A percentile compares a stretch with the other conserved stretches of the same genome.
Conservation (phyloP, 768 basidiomycete species). For the Lactarius akahatsu region DNA sequence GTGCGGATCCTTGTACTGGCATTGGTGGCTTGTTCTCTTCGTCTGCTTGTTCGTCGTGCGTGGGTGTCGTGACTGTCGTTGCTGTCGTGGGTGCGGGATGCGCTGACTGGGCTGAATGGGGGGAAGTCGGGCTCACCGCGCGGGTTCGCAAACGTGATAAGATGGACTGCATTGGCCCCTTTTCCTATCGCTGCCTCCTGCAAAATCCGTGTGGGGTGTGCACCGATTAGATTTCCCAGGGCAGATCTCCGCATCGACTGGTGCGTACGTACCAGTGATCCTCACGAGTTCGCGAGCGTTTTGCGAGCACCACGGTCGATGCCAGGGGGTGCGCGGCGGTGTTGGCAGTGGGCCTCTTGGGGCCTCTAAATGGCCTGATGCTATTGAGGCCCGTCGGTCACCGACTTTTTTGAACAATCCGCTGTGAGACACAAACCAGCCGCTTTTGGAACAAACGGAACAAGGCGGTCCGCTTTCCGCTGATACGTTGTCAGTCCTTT, state of each 20-base stretch:
- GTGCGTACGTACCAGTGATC: background rate
- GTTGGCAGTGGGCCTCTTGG: background rate
- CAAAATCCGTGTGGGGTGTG: background rate
- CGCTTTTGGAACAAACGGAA: constrained; percentile 16
- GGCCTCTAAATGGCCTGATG: constrained; percentile 1
- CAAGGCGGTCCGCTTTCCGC: constrained; percentile 1
- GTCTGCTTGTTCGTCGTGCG: background rate
- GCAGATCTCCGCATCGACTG: background rate
- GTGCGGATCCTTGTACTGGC: constrained; percentile 19
- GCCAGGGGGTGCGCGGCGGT: background rate
- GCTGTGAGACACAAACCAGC: constrained; percentile 22
- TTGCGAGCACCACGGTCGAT: background rate
- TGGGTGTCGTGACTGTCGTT: constrained; percentile 21
- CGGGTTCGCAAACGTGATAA: constrained; percentile 38
- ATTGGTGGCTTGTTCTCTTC: background rate
- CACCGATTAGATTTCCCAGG: constrained; percentile 5
- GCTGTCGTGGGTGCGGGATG: constrained; percentile 16
- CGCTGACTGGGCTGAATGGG: constrained; percentile 25
- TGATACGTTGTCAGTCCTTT: no score
- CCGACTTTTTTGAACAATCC: constrained; percentile 19
- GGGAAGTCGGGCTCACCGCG: constrained; percentile 31
- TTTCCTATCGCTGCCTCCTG: background rate
- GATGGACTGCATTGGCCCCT: constrained; percentile 32
- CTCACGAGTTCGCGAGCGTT: background rate
- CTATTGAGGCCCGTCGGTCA: background rate